Percentiles rank a stretch among this genome's conserved stretches.
Evolutionary conservation across 768 basidiomycete species (phyloP).

Genomic region (Postia placenta): DNA sequence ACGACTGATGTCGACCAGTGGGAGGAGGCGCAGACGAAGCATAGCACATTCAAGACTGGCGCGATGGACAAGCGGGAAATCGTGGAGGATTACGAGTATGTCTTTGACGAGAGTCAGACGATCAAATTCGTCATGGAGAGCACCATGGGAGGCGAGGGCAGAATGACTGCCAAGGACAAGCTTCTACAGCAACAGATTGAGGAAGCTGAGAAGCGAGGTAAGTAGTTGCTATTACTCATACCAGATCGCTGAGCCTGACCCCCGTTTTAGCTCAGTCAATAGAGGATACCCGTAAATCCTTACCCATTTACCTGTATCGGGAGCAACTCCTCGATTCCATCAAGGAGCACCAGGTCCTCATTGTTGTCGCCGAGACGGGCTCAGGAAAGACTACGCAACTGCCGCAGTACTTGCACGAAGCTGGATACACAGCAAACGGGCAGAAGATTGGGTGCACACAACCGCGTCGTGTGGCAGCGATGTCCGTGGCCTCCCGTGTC

Average conservation of each 20-base stretch:
- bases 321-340: constrained; percentile 87
- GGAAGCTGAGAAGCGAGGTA: constrained; percentile 86
- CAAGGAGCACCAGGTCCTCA: constrained; percentile 87
- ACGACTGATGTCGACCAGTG: constrained; percentile 97
- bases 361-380: constrained; percentile 97
- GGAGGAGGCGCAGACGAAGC: constrained; percentile 87
- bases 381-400: constrained; percentile 99
- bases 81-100: constrained; percentile 90
- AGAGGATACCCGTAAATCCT: constrained; percentile 87
- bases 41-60: constrained; percentile 86
- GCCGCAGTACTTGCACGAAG: constrained; percentile 97
- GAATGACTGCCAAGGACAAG: constrained; percentile 79
- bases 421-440: constrained; percentile 86
- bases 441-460: constrained; percentile 94
- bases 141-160: constrained; percentile 58
- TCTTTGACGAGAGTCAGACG: constrained; percentile 96
- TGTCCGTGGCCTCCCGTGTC: constrained; percentile 98
- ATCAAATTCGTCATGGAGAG: constrained; percentile 91
- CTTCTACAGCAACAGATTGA: constrained; percentile 84
- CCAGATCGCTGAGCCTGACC: constrained; percentile 4
- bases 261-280: constrained; percentile 65
- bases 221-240: constrained; percentile 16
- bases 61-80: constrained; percentile 84
- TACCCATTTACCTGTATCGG: constrained; percentile 89
- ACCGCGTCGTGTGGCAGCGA: constrained; percentile 96